A percentile compares a stretch with the other conserved stretches of the same genome.
Conservation (phyloP, 2,329 filamentous ascomycete species). For the Corynespora cassiicola region DNA sequence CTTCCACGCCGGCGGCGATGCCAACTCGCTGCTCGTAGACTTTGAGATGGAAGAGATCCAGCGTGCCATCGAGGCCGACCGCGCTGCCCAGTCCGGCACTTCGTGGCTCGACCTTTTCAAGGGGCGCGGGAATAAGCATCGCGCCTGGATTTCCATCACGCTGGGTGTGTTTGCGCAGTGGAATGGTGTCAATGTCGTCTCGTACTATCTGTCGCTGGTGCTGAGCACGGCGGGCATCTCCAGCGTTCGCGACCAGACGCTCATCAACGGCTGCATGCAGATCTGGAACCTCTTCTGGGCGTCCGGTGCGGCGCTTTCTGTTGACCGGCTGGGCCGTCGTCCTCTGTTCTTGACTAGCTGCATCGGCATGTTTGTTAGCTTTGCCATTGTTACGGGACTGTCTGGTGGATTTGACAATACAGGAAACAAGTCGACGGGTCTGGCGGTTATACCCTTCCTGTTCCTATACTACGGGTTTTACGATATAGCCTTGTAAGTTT, state of each 20-base stretch:
- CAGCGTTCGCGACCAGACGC: conserved; percentile 35
- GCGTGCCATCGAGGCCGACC: neutral
- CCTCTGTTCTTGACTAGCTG: conserved; percentile 50
- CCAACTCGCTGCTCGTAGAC: conserved; percentile 8
- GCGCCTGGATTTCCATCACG: conserved; percentile 43
- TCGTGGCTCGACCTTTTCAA: conserved; percentile 13
- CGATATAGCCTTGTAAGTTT: conserved; percentile 35
- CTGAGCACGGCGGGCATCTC: conserved; percentile 47
- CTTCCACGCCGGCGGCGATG: conserved; percentile 18
- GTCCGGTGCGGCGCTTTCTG: conserved; percentile 45
- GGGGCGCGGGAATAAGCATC: conserved; percentile 39
- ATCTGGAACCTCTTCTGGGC: conserved; percentile 47
- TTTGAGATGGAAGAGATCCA: conserved; percentile 3
- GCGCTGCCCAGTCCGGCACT: conserved; percentile 13
- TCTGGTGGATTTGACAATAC: conserved; percentile 27
- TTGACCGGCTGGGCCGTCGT: conserved; percentile 50
- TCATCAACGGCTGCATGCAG: conserved; percentile 48
- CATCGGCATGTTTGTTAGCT: conserved; percentile 50
- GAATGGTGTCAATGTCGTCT: conserved; percentile 46
- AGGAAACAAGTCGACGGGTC: neutral
- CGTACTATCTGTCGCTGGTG: conserved; percentile 43
- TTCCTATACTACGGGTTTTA: conserved; percentile 6
- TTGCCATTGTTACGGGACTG: conserved; percentile 50
- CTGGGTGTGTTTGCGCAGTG: conserved; percentile 44
- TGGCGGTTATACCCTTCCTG: conserved; percentile 2